Evolutionary conservation across 2,329 filamentous ascomycete genomes (phyloP).

Genomic region (Cladosporium halotolerans): DNA sequence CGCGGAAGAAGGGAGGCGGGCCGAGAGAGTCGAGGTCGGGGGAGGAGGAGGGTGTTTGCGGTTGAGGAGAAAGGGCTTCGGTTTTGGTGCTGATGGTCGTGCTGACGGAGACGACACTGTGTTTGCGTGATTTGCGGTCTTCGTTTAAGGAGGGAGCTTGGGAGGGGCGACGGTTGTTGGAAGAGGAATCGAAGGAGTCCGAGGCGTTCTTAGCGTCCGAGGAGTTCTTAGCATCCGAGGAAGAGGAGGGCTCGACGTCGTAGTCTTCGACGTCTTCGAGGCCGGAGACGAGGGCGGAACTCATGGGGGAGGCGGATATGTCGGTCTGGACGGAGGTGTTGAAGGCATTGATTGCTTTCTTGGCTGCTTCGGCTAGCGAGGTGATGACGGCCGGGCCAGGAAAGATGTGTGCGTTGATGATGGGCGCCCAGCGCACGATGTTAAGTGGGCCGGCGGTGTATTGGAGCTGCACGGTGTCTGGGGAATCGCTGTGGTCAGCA

Average conservation of each 20-base stretch:
- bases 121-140: constrained; percentile 57
- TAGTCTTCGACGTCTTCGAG: constrained; percentile 17
- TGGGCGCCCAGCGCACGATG: constrained; percentile 48
- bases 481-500: background rate
- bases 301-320: constrained; percentile 38
- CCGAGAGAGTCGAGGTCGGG: constrained; percentile 37
- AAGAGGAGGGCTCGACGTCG: constrained; percentile 39
- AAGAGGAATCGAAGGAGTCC: constrained; percentile 34
- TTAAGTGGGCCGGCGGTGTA: constrained; percentile 46
- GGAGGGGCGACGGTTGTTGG: constrained; percentile 14
- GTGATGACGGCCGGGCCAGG: constrained; percentile 48
- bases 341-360: constrained; percentile 41
- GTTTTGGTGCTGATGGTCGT: constrained; percentile 76
- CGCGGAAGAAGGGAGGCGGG: constrained; percentile 59
- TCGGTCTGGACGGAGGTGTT: constrained; percentile 48
- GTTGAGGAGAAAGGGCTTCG: constrained; percentile 53
- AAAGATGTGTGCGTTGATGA: constrained; percentile 49
- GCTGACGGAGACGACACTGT: constrained; percentile 69
- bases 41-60: constrained; percentile 22
- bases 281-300: constrained; percentile 13
- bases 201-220: background rate
- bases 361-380: constrained; percentile 44
- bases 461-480: constrained; percentile 50
- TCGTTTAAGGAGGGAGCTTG: constrained; percentile 12
- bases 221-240: constrained; percentile 23